phyloP scores from a whole-genome alignment of 768 basidiomycete genomes.

The Hericium erinaceus region DNA sequence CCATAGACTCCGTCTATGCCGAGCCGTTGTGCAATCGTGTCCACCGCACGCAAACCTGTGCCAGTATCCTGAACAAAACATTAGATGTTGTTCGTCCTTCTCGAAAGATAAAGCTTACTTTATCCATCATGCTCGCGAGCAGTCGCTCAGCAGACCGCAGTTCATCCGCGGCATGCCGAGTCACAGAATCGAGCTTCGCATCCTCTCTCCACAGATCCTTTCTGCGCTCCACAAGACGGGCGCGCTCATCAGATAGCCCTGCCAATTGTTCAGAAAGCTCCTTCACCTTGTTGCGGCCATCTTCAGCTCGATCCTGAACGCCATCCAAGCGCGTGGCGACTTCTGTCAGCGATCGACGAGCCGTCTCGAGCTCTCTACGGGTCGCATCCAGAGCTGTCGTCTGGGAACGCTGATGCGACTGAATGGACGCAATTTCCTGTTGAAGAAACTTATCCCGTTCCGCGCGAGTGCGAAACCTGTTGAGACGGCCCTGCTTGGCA shows the following conservation, averaged over 20 bases:
- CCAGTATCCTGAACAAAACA: constrained; percentile 69
- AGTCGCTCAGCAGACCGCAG: constrained; percentile 70
- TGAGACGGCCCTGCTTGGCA: constrained; percentile 83
- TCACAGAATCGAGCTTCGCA: constrained; percentile 71
- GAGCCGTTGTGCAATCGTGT: constrained; percentile 70
- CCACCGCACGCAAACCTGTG: constrained; percentile 77
- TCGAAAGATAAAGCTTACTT: constrained; percentile 36
- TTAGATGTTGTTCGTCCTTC: neutral
- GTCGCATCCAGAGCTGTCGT: constrained; percentile 45
- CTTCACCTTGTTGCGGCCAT: constrained; percentile 47
- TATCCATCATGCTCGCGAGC: constrained; percentile 91
- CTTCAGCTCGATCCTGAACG: constrained; percentile 52
- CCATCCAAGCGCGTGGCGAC: constrained; percentile 50
- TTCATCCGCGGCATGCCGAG: constrained; percentile 71
- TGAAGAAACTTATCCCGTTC: constrained; percentile 79
- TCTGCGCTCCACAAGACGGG: constrained; percentile 64
- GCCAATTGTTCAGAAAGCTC: constrained; percentile 54
- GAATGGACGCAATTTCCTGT: constrained; percentile 69
- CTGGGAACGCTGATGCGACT: constrained; percentile 50
- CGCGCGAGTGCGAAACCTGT: constrained; percentile 72
- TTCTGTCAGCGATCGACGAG: constrained; percentile 40
- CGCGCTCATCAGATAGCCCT: constrained; percentile 56
- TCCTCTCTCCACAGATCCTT: constrained; percentile 97
- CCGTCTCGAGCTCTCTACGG: constrained; percentile 37
- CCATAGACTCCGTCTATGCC: constrained; percentile 83